Conservation (phyloP, 768 basidiomycete species). For the Phylloporus sp. region DNA sequence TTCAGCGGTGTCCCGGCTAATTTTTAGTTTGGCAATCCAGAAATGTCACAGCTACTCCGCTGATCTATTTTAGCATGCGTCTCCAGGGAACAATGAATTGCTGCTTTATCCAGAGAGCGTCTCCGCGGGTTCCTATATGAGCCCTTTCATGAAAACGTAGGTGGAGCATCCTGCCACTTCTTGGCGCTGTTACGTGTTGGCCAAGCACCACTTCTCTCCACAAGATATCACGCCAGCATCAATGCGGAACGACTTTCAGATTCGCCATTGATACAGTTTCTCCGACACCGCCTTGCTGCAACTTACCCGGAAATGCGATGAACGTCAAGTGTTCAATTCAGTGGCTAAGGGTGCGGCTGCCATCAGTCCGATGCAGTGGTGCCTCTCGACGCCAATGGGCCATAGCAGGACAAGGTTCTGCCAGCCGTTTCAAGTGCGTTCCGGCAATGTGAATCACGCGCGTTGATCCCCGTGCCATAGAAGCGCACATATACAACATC, state of each 20-base stretch:
- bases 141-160: background rate
- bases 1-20: background rate
- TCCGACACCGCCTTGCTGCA: conserved; percentile 13
- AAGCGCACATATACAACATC: conserved; percentile 15
- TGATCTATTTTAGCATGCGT: conserved; percentile 1
- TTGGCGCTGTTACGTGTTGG: background rate
- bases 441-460: conserved; percentile 14
- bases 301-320: conserved; percentile 1
- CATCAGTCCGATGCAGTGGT: conserved; percentile 5
- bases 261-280: conserved; percentile 5
- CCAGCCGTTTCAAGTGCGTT: conserved; percentile 16
- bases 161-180: background rate
- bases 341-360: background rate
- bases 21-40: background rate
- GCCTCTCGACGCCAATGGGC: conserved; percentile 13
- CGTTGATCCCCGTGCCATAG: conserved; percentile 26
- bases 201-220: background rate
- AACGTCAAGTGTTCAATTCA: conserved; percentile 6
- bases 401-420: conserved; percentile 9
- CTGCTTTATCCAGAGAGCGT: background rate
- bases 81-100: background rate
- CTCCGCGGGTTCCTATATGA: background rate
- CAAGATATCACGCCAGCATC: background rate
- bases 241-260: background rate
- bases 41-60: conserved; percentile 1